Evolutionary conservation across 257 asterid genomes (phyloP), one percentile per base, ranked within the genome.

Genomic region (Buddleja alternifolia): DNA sequence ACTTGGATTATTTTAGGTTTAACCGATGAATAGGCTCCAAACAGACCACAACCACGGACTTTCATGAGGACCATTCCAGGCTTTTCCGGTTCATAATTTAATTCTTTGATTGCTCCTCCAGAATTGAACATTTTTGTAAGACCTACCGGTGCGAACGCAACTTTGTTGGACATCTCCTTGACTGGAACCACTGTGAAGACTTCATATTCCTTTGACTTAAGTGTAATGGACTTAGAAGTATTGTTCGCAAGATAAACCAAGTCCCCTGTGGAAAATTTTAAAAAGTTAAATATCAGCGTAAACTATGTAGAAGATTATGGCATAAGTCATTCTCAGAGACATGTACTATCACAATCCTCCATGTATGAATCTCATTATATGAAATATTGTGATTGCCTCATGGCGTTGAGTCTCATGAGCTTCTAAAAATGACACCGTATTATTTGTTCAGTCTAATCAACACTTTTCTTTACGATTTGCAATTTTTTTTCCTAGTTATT

Each of bases 121-220:
- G 97, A 86, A 21, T 93, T 93, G 84, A 90, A 93, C 98, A 93
- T 90, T 56, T 78, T 75, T 21, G 71, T 72, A 4, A 93, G 97
- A 15, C 98, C 98, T 39, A 93, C 24, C 0, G 98, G 86, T n/a
- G 93, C 93, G 63, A 93, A 93, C 60, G 57, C 62, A 41, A 72
- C 44, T 29, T 60, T 82, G 11, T 76, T 77, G 25, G 88, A 73
- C 82, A 85, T 23, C 74, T 80, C 75, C 69, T 67, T 82, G 34
- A 85, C 86, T 0, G 97, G 97, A 67, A 62, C 81, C 46, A 90
- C 84, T 0, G 97, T 86, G 69, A 88, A 85, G n/a, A 90, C 93
- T n/a, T 90, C 96, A 53, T 80, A 93, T 66, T 90, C 89, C 24
- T 85, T 56, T 9, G 97, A 75, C 68, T 74, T 88, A 14, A 93